Conservation (phyloP, 2,329 filamentous ascomycete species). For the Thielaviopsis ethacetica region DNA sequence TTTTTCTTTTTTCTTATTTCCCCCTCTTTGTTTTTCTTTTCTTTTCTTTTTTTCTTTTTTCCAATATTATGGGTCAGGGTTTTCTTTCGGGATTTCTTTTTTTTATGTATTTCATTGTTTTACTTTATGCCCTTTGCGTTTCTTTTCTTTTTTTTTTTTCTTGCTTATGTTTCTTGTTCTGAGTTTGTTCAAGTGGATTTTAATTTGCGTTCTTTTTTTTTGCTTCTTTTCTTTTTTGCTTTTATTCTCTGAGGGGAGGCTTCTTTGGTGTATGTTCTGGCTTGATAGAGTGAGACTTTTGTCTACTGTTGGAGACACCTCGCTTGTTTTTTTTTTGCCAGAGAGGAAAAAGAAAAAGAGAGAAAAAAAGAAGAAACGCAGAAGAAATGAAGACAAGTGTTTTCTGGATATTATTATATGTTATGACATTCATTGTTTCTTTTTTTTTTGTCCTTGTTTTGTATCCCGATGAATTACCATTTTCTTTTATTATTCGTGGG, state of each 20-base stretch:
- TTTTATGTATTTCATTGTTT: conserved; percentile 18
- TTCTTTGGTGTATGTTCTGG: conserved; percentile 30
- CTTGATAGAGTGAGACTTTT: neutral
- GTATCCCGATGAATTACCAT: neutral
- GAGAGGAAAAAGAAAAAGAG: neutral
- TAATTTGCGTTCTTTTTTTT: conserved; percentile 10
- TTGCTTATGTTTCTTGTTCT: neutral
- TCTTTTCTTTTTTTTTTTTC: conserved; percentile 1
- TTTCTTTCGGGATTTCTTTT: conserved; percentile 8
- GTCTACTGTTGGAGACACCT: neutral
- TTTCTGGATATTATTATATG: neutral
- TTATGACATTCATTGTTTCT: neutral
- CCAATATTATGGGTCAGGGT: neutral
- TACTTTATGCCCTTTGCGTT: neutral
- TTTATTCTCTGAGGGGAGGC: conserved; percentile 14
- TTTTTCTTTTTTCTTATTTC: conserved; percentile 14
- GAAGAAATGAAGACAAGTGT: neutral
- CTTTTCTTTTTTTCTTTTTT: conserved; percentile 19
- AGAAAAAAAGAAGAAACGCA: neutral
- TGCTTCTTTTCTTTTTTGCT: conserved; percentile 9
- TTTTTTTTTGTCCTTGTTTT: too few relatives aligned
- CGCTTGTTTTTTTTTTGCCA: neutral
- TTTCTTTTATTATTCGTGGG: too few relatives aligned
- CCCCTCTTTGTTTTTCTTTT: neutral
- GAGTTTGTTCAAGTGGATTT: neutral